Conservation (phyloP, 106 monocot genomes). For the Apostasia ramifera region DNA sequence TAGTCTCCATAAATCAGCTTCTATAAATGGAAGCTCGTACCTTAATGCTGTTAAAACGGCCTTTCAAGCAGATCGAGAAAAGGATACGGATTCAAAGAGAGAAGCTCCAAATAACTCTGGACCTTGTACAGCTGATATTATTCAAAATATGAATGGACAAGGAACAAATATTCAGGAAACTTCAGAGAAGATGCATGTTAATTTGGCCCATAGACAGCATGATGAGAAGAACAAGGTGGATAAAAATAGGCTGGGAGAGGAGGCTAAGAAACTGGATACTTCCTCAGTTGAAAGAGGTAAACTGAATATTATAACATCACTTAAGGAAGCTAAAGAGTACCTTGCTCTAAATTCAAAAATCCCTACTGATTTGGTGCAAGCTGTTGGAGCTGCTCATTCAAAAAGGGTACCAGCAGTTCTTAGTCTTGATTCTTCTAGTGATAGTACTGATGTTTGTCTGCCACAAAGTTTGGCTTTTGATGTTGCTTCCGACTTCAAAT, state of each 20-base stretch:
- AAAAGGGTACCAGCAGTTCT: neutral
- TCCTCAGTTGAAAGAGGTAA: conserved; percentile 8
- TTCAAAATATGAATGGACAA: neutral
- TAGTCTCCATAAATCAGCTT: conserved; percentile 4
- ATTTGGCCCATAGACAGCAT: conserved; percentile 8
- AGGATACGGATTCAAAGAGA: neutral
- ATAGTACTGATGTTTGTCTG: neutral
- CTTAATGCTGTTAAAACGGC: neutral
- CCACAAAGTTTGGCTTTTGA: neutral
- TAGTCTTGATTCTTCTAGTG: neutral
- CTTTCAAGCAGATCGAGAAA: neutral
- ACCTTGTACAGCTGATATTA: neutral
- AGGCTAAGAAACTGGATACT: conserved; percentile 3
- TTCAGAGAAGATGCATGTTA: neutral
- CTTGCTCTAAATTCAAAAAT: conserved; percentile 30
- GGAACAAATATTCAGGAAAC: neutral
- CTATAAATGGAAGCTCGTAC: neutral
- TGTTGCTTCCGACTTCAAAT: conserved; percentile 2
- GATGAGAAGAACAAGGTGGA: conserved; percentile 1
- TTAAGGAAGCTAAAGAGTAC: conserved; percentile 61
- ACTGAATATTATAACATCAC: conserved; percentile 50
- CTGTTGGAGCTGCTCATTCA: neutral
- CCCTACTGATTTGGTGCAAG: conserved; percentile 1
- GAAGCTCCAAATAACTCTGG: conserved; percentile 1
- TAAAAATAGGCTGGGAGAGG: neutral